phyloP scores from a whole-genome alignment of 2,329 filamentous ascomycete genomes.

The Parafenestella ontariensis region DNA sequence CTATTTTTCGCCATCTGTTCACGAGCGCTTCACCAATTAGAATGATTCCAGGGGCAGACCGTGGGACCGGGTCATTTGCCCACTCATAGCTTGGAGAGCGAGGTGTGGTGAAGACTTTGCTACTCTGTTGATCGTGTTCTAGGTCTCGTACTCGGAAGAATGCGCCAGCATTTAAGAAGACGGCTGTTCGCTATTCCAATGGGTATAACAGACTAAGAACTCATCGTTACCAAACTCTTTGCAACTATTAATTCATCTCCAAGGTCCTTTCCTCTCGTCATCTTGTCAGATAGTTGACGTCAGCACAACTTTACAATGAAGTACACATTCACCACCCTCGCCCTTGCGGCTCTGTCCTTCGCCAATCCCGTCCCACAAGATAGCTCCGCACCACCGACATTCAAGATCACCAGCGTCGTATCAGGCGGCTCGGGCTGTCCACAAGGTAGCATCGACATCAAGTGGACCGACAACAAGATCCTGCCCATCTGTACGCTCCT shows the following conservation, averaged over 20 bases:
- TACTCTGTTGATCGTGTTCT: constrained; percentile 12
- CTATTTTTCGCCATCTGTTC: constrained; percentile 22
- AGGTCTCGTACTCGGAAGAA: constrained; percentile 31
- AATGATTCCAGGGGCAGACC: constrained; percentile 16
- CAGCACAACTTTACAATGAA: constrained; percentile 30
- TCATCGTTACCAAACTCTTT: constrained; percentile 1
- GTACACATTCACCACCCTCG: constrained; percentile 28
- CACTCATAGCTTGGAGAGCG: constrained; percentile 5
- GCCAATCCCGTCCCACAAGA: constrained; percentile 26
- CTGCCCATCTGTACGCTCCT: constrained; percentile 39
- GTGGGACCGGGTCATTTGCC: constrained; percentile 24
- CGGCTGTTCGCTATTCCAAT: constrained; percentile 25
- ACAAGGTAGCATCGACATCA: constrained; percentile 44
- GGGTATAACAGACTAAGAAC: constrained; percentile 3
- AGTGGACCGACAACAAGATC: constrained; percentile 38
- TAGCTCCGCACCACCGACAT: constrained; percentile 31
- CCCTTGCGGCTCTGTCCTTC: constrained; percentile 30
- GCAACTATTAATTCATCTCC: not conserved
- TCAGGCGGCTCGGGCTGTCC: constrained; percentile 46
- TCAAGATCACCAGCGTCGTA: constrained; percentile 41
- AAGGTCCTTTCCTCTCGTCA: not conserved
- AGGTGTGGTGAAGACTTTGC: constrained; percentile 18
- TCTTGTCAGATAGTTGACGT: not conserved
- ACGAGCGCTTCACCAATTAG: constrained; percentile 19
- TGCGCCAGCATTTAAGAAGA: constrained; percentile 33